Conservation (phyloP, 2,329 filamentous ascomycete species). For the Neofusicoccum sp. region DNA sequence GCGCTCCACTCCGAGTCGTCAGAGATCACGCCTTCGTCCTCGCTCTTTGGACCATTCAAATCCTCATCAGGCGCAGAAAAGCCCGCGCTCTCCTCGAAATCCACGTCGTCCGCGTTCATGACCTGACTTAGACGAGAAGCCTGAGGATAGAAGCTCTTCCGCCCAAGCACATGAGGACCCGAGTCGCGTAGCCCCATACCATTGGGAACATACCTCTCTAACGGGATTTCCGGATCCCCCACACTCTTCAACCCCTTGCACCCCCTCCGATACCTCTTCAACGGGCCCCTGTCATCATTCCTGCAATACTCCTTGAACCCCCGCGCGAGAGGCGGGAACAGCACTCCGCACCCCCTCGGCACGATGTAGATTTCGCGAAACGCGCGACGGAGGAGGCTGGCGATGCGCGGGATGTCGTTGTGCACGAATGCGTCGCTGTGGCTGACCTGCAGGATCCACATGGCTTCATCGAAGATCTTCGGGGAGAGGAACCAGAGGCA, state of each 20-base stretch:
- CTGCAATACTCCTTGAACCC: neutral
- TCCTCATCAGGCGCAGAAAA: no score
- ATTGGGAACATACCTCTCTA: neutral
- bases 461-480: neutral
- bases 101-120: no score
- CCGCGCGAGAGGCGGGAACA: neutral
- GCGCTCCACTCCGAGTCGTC: no score
- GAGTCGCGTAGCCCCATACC: no score
- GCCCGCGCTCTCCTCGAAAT: no score
- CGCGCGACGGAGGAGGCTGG: neutral
- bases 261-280: neutral
- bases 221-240: neutral
- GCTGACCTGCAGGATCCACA: neutral
- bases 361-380: neutral
- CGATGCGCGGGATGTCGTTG: slow-evolving; percentile 11
- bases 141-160: no score
- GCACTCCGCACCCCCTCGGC: neutral
- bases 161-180: no score
- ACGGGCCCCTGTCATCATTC: neutral
- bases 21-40: no score
- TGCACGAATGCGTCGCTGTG: neutral
- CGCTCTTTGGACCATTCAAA: no score
- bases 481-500: neutral
- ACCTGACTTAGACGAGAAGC: no score
- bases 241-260: neutral